Evolutionary conservation across 202 grass and related monocot genomes (phyloP), one percentile per base, ranked within the genome.

Genomic region (Digitaria exilis): DNA sequence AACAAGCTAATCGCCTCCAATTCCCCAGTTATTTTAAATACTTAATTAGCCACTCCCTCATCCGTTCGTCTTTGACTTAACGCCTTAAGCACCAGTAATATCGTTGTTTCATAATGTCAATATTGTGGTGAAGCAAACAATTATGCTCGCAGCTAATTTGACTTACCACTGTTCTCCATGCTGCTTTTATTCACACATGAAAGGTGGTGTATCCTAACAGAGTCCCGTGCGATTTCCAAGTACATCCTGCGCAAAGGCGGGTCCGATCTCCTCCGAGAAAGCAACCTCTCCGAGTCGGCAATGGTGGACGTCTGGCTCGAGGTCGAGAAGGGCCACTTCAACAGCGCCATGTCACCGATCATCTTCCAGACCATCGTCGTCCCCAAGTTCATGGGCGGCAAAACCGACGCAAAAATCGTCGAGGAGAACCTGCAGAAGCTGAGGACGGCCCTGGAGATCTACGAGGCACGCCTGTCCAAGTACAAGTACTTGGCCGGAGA

Each of bases 241-340:
- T 89, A 94, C 30, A 62, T 91, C 6, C 84, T 89, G 5, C 76
- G 60, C 35, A 91, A 91, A 59, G 69, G 57, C 45, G 71, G 69
- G 42, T 87, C 80, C 2, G 59, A 91, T 43, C 86, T 91, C 0
- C 43, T 91, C 0, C 52, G 54, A 29, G 68, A 81, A 41, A 26
- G 41, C 41, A 80, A 41, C 76, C 16, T 89, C 34, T 50, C 73
- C 5, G 84, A 90, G 46, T 68, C 89, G 0, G 81, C 87, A 18
- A 44, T 84, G 87, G 89, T 94, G 43, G 82, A 94, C 56, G 69
- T 83, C 4, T 94, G 89, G 92, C 31, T 89, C 24, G 84, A 94
- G 4, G 92, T 89, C 0, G 92, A 94, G 54, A 70, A 80, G 1
- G 62, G 68, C 1, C 77, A 87, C 5, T 91, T 79, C 60, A 70